A percentile compares a stretch with the other conserved stretches of the same genome.
Evolutionary conservation across 2,329 filamentous ascomycete genomes (phyloP).

Genomic region (Aspergillus sp.): DNA sequence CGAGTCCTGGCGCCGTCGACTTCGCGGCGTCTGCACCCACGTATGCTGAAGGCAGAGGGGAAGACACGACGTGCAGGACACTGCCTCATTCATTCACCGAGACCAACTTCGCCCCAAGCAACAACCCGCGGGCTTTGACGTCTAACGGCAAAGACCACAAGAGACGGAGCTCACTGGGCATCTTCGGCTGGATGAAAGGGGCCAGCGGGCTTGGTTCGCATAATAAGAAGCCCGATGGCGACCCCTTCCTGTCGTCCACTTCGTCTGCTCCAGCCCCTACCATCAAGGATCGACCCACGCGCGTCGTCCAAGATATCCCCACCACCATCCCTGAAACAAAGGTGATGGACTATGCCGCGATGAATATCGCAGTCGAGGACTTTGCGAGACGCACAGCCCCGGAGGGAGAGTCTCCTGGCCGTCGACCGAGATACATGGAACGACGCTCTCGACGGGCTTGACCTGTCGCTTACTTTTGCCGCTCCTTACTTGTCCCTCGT

Average conservation of each 20-base stretch:
- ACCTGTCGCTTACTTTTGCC: not conserved
- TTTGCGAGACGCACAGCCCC: conserved; percentile 13
- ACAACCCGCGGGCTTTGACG: conserved; percentile 20
- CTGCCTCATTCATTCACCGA: conserved; percentile 31
- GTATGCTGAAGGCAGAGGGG: conserved; percentile 10
- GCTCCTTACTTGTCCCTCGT: not conserved
- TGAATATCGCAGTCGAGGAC: conserved; percentile 14
- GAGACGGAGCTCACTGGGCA: conserved; percentile 36
- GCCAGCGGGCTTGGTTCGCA: conserved; percentile 23
- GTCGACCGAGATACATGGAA: conserved; percentile 32
- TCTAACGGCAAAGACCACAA: conserved; percentile 34
- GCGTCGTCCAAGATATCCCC: not conserved
- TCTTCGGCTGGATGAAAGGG: conserved; percentile 43
- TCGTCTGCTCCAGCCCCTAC: not conserved
- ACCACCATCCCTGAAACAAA: conserved; percentile 7
- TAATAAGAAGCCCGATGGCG: conserved; percentile 16
- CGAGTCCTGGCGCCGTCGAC: conserved; percentile 12
- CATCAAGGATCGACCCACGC: not conserved
- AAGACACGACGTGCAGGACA: conserved; percentile 6
- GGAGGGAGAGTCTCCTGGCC: conserved; percentile 17
- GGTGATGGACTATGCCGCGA: conserved; percentile 5
- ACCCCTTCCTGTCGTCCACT: not conserved
- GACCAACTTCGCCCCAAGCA: conserved; percentile 17
- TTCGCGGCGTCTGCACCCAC: conserved; percentile 18
- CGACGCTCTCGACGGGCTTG: conserved; percentile 17